Percentiles rank a stretch among this genome's conserved stretches.
Conservation (phyloP, 176 grass and related monocot genomes). For the Lolium perenne region DNA sequence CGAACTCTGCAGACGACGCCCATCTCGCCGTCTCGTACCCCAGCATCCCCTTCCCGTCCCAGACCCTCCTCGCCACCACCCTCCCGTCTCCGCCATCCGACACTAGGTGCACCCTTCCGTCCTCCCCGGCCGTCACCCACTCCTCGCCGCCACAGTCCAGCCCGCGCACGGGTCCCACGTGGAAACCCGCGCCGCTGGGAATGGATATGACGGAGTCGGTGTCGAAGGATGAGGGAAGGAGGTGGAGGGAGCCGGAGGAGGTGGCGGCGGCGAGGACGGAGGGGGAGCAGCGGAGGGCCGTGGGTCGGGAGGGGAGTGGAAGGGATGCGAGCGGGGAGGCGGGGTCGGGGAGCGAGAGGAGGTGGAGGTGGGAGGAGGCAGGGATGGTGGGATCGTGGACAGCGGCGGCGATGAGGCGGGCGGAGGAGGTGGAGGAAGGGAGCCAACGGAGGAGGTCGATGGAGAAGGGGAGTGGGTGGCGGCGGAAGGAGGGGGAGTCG, state of each 20-base stretch:
- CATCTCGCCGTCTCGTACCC: constrained; percentile 62
- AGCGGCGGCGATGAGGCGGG: constrained; percentile 56
- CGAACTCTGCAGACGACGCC: constrained; percentile 69
- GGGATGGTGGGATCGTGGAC: constrained; percentile 52
- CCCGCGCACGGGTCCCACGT: constrained; percentile 59
- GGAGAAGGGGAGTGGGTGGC: constrained; percentile 57
- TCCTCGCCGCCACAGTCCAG: constrained; percentile 58
- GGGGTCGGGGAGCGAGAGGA: constrained; percentile 42
- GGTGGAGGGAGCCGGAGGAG: constrained; percentile 59
- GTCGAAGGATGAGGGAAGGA: constrained; percentile 53
- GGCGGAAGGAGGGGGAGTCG: constrained; percentile 50
- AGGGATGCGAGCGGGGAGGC: constrained; percentile 47
- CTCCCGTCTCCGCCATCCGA: constrained; percentile 53
- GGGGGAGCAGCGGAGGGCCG: constrained; percentile 65
- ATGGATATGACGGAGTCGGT: constrained; percentile 47
- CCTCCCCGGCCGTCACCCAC: constrained; percentile 70
- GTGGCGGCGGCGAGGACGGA: constrained; percentile 49
- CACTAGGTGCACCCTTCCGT: constrained; percentile 59
- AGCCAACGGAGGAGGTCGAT: constrained; percentile 77
- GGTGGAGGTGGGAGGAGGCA: constrained; percentile 45
- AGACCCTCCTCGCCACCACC: constrained; percentile 54
- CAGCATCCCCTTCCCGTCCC: constrained; percentile 64
- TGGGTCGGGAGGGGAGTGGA: constrained; percentile 53
- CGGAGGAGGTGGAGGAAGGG: constrained; percentile 50
- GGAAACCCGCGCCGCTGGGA: constrained; percentile 54